Conservation (phyloP, 805 yeast species). For the Suhomyces pyralidae region DNA sequence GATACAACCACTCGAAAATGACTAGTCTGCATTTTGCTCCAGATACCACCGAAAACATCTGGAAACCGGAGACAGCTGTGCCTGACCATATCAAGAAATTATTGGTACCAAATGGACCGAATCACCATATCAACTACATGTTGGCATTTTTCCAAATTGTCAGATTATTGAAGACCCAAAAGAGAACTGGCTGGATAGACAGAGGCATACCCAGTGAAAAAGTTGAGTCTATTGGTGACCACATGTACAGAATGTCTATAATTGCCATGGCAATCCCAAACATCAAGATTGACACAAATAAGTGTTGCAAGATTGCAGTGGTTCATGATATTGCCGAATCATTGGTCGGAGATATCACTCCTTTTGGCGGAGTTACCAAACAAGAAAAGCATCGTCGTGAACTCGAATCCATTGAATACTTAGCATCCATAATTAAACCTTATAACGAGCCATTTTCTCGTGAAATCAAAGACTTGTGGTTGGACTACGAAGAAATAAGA, state of each 20-base stretch:
- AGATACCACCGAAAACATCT: conserved; percentile 20
- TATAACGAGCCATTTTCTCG: conserved; percentile 60
- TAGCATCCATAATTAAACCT: conserved; percentile 58
- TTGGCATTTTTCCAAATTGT: conserved; percentile 63
- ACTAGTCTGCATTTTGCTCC: conserved; percentile 2
- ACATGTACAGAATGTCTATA: conserved; percentile 92
- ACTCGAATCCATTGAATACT: conserved; percentile 62
- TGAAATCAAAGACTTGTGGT: conserved; percentile 72
- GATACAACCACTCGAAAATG: background rate
- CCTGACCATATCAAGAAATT: conserved; percentile 44
- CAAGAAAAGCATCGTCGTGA: conserved; percentile 85
- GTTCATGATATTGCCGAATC: conserved; percentile 95
- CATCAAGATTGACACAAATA: conserved; percentile 53
- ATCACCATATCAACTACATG: conserved; percentile 43
- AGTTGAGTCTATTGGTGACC: conserved; percentile 83
- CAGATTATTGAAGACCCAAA: conserved; percentile 69
- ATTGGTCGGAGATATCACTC: conserved; percentile 93
- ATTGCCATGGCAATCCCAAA: conserved; percentile 67
- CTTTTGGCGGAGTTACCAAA: conserved; percentile 62
- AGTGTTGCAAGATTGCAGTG: conserved; percentile 80
- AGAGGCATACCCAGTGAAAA: conserved; percentile 45
- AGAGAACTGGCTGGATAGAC: conserved; percentile 94
- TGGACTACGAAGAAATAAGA: conserved; percentile 84
- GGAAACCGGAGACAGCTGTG: conserved; percentile 56
- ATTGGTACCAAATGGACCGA: conserved; percentile 26